Base-by-base conservation (phyloP, 495 filamentous ascomycete genomes). In the Penicillium ochrochloron region DNA sequence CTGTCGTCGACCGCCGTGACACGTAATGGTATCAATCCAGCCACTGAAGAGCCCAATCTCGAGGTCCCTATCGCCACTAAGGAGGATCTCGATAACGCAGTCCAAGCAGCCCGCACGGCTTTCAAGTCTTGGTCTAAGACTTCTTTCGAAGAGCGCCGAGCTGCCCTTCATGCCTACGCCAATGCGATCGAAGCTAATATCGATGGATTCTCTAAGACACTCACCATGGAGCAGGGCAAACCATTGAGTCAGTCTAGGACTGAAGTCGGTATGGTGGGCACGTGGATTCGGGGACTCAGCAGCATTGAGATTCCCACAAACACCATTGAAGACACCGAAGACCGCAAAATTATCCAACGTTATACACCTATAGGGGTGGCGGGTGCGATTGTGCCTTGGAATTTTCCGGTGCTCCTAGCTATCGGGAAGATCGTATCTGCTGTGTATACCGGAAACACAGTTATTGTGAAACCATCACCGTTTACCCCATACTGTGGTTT, bases 401-500 rank as follows among this genome's bases (percentile, higher is more conserved):
- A 88, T 69, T 84, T 83, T 62, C 86, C 86, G 1, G 68, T 89
- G 9, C 72, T 87, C 34, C 82, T 88, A 64, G 82, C 83, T 11
- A 75, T 83, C 4, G 85, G 83, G 69, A 88, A 88, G 66, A 76
- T 87, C 34, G 81, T 78, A 5, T 77, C 82, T 1, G 85, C 85
- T 0, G 75, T 89, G 3, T 83, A 82, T 6, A 84, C 85, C 0
- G 87, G 87, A 0, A 88, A 89, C 62, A 77, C 78, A 10, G 77
- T 89, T 5, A 79, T 89, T 44, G 74, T 88, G 25, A 88, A 89
- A 73, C 83, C 85, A 3, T 85, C 83, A 21, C 85, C 87, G 0
- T 88, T 86, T 74, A 89, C 89, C 0, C 89, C 89, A 0, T 91
- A 92, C 80, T 84, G 84, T 55, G 83, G 76, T 41, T 79, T 90